These are phyloP conservation scores for Collybiopsis luxurians DNA, from an alignment of 768 basidiomycete species.

Conservation along the genomic window DNA sequence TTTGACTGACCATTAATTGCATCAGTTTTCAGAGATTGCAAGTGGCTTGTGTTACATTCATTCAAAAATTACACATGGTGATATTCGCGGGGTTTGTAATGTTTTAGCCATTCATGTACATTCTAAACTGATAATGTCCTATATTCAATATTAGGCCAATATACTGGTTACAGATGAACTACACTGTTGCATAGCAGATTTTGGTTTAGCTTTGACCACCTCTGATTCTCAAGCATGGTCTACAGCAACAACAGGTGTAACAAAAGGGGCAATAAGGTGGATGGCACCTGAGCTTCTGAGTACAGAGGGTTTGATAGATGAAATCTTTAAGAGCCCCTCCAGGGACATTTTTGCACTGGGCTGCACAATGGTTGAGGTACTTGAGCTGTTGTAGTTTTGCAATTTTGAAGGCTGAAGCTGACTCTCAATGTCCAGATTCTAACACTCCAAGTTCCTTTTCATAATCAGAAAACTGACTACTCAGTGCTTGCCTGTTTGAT, in stretches of 20 bases:
- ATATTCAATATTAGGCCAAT: slow-evolving; percentile 12
- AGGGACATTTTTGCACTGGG: slow-evolving; percentile 15
- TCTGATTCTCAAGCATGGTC: slow-evolving; percentile 6
- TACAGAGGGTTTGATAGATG: slow-evolving; percentile 1
- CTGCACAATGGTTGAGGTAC: slow-evolving; percentile 14
- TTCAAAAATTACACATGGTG: slow-evolving; percentile 19
- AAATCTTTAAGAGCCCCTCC: slow-evolving; percentile 5
- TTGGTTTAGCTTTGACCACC: slow-evolving; percentile 13
- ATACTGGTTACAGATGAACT: slow-evolving; percentile 14
- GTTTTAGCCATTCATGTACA: neutral
- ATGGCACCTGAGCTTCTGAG: slow-evolving; percentile 8
- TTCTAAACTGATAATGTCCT: too few species aligned
- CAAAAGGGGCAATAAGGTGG: slow-evolving; percentile 15
- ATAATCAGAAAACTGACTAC: neutral
- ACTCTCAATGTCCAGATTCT: neutral
- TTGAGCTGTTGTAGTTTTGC: neutral
- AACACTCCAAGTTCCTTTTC: slow-evolving; percentile 5
- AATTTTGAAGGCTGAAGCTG: neutral
- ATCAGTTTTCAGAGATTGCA: slow-evolving; percentile 32
- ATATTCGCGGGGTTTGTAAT: slow-evolving; percentile 21
- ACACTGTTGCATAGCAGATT: slow-evolving; percentile 15
- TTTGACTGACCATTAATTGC: too few species aligned
- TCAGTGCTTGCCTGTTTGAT: neutral
- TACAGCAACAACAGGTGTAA: neutral
- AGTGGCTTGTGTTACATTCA: slow-evolving; percentile 33